phyloP scores from a whole-genome alignment of 805 yeast species.

The Yamadazyma nakazawae region DNA sequence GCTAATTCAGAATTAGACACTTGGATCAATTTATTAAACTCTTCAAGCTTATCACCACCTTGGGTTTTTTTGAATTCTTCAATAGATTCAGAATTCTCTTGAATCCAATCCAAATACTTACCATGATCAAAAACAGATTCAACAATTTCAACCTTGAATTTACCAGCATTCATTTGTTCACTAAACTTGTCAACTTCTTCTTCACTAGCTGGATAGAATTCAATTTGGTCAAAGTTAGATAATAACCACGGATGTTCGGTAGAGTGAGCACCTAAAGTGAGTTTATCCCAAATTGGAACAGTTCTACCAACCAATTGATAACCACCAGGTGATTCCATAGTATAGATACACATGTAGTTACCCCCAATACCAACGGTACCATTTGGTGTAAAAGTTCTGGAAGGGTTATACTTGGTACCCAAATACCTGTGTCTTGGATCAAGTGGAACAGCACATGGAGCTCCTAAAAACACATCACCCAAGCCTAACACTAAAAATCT shows the following conservation, averaged over 20 bases:
- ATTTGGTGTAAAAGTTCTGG: conserved; percentile 92
- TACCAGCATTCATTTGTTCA: conserved; percentile 77
- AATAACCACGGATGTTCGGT: conserved; percentile 78
- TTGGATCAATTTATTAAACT: conserved; percentile 80
- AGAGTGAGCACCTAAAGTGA: conserved; percentile 66
- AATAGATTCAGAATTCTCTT: conserved; percentile 68
- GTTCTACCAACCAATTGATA: conserved; percentile 96
- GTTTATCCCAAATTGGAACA: conserved; percentile 96
- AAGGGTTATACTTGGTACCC: conserved; percentile 94
- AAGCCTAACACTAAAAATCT: conserved; percentile 89
- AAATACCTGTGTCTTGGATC: conserved; percentile 93
- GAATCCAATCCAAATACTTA: conserved; percentile 75
- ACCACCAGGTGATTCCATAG: conserved; percentile 99
- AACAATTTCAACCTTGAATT: conserved; percentile 67
- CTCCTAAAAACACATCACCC: conserved; percentile 96
- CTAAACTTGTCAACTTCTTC: conserved; percentile 69
- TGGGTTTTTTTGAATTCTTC: conserved; percentile 63
- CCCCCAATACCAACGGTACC: conserved; percentile 99
- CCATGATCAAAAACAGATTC: conserved; percentile 82
- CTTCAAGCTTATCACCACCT: conserved; percentile 78
- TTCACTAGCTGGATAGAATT: conserved; percentile 89
- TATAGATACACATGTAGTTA: conserved; percentile 97
- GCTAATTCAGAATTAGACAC: conserved; percentile 73
- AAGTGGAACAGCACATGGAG: conserved; percentile 97
- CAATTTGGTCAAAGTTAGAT: conserved; percentile 90